These are phyloP conservation scores for Pneumocystis canis DNA, from an alignment of 1,139 yeast genomes.

Conservation along the genomic window DNA sequence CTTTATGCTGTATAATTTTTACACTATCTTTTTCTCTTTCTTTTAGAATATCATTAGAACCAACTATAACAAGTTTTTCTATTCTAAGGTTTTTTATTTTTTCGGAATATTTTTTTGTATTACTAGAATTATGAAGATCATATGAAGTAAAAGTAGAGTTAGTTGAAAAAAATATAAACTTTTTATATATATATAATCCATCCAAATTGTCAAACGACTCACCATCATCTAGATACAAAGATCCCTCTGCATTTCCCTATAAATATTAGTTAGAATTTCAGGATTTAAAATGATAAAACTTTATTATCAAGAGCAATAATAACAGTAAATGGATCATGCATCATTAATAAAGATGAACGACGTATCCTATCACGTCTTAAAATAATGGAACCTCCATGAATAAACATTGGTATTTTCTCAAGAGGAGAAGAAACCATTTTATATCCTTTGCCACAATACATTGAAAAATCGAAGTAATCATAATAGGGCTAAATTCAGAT, in stretches of 20 bases:
- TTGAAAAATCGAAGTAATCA: constrained; percentile 43
- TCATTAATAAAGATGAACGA: constrained; percentile 65
- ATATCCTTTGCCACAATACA: constrained; percentile 28
- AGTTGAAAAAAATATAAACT: constrained; percentile 24
- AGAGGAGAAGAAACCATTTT: constrained; percentile 37
- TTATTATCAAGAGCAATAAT: constrained; percentile 43
- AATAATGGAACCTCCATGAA: constrained; percentile 66
- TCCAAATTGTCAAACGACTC: constrained; percentile 45
- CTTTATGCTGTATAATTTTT: constrained; percentile 26
- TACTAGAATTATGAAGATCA: constrained; percentile 15
- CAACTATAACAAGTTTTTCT: constrained; percentile 48
- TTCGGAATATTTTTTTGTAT: constrained; percentile 19
- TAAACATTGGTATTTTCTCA: constrained; percentile 52
- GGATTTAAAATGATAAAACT: background rate
- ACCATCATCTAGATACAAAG: constrained; percentile 73
- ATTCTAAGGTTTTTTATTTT: constrained; percentile 28
- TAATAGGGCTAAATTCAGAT: constrained; percentile 20
- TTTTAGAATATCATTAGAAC: constrained; percentile 22
- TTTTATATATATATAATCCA: constrained; percentile 35
- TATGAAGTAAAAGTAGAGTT: constrained; percentile 14
- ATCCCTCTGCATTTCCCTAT: constrained; percentile 39
- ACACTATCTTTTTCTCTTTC: background rate
- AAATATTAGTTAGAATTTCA: background rate
- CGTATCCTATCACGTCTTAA: constrained; percentile 59
- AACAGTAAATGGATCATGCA: constrained; percentile 68